A percentile compares a stretch with the other conserved stretches of the same genome.
Evolutionary conservation across 2,329 filamentous ascomycete species (phyloP).

Genomic region (Emergomyces orientalis): DNA sequence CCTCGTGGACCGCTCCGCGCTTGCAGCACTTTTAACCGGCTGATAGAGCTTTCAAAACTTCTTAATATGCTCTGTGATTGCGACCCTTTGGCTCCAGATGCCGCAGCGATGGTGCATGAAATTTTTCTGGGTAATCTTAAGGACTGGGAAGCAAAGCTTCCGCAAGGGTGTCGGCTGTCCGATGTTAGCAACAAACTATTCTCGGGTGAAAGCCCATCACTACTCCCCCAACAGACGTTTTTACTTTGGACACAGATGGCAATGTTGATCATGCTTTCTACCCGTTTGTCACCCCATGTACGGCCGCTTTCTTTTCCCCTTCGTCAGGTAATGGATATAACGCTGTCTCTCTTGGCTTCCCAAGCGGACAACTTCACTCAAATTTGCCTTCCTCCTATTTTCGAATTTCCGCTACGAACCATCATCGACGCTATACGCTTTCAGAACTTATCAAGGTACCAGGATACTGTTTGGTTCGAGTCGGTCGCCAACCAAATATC

Average conservation of each 20-base stretch:
- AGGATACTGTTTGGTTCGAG: slow-evolving; percentile 5
- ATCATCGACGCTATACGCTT: slow-evolving; percentile 22
- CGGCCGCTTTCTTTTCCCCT: slow-evolving; percentile 27
- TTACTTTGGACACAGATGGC: slow-evolving; percentile 30
- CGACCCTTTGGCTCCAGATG: not conserved
- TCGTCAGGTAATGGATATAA: slow-evolving; percentile 30
- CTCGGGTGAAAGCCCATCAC: not conserved
- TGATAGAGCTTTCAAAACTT: slow-evolving; percentile 31
- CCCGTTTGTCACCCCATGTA: slow-evolving; percentile 26
- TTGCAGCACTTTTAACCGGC: slow-evolving; percentile 46
- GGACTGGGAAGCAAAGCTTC: slow-evolving; percentile 11
- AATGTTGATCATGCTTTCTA: slow-evolving; percentile 29
- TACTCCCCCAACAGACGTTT: slow-evolving; percentile 35
- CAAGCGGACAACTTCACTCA: slow-evolving; percentile 31
- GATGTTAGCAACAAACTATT: slow-evolving; percentile 5
- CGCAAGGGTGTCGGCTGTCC: slow-evolving; percentile 6
- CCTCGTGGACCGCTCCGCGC: slow-evolving; percentile 36
- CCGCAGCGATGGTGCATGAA: not conserved
- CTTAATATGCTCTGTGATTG: slow-evolving; percentile 10
- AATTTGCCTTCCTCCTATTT: slow-evolving; percentile 31
- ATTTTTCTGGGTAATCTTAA: slow-evolving; percentile 10
- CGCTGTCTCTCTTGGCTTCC: slow-evolving; percentile 28
- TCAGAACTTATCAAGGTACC: not conserved
- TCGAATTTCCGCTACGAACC: slow-evolving; percentile 29
- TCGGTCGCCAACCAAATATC: slow-evolving; percentile 4